Evolutionary conservation across 2,329 filamentous ascomycete species (phyloP).

Genomic region (Akanthomyces uredinophilus): DNA sequence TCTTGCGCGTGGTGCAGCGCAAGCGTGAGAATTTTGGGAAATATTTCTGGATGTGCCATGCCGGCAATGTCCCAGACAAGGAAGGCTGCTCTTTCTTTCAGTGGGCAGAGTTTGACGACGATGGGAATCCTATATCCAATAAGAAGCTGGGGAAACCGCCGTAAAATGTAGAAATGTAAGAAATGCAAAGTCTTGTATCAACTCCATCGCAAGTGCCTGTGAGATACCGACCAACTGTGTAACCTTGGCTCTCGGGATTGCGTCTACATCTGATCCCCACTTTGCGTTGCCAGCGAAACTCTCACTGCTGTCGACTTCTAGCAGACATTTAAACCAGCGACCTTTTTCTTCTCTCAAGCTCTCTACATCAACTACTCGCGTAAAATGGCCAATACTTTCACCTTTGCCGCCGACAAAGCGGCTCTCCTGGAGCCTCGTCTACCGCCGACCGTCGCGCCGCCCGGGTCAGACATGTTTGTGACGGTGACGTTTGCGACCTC

Average conservation of each 20-base stretch:
- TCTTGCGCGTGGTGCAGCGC: slow-evolving; percentile 73
- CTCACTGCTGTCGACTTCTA: neutral
- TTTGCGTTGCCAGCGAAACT: neutral
- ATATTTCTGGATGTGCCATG: slow-evolving; percentile 95
- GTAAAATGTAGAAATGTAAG: neutral
- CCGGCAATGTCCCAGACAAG: slow-evolving; percentile 63
- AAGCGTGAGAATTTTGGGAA: slow-evolving; percentile 70
- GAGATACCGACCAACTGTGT: neutral
- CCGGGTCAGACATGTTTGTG: slow-evolving; percentile 43
- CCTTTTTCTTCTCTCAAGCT: no score
- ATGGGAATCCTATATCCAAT: slow-evolving; percentile 61
- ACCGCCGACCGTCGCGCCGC: slow-evolving; percentile 19
- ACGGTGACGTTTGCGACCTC: slow-evolving; percentile 90
- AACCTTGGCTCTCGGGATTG: neutral
- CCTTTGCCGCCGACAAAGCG: slow-evolving; percentile 28
- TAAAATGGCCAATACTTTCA: slow-evolving; percentile 31
- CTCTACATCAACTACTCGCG: neutral
- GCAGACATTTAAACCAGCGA: neutral
- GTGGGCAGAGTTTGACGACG: slow-evolving; percentile 82
- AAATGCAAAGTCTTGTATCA: neutral
- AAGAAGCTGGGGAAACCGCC: neutral
- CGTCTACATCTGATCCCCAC: neutral
- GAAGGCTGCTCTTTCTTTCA: slow-evolving; percentile 71
- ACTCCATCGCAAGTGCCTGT: neutral
- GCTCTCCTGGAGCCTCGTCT: slow-evolving; percentile 30